A percentile compares a stretch with the other conserved stretches of the same genome.
phyloP scores from a whole-genome alignment of 345 rosid genomes.

The Geranium rotundifolium region DNA sequence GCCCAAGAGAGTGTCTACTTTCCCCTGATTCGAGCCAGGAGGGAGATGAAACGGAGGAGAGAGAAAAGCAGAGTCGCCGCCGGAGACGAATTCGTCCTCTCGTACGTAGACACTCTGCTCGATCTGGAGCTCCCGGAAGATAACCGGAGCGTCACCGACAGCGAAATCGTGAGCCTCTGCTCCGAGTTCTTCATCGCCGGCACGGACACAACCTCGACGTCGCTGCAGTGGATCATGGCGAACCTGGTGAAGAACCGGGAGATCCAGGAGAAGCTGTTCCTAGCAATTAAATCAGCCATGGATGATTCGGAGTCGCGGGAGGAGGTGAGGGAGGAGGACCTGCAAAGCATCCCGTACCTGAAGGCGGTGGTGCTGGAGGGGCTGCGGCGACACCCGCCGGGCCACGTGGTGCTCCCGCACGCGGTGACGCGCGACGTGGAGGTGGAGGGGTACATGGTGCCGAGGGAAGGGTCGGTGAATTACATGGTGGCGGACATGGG shows the following conservation, averaged over 20 bases:
- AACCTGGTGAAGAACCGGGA: background rate
- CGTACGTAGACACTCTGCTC: background rate
- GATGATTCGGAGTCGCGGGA: background rate
- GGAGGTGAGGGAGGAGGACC: background rate
- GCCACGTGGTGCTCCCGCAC: background rate
- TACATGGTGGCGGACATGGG: slow-evolving; percentile 1
- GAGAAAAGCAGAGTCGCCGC: background rate
- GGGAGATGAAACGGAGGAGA: background rate
- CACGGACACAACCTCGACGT: background rate
- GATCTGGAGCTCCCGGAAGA: background rate
- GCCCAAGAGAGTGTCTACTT: background rate
- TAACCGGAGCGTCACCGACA: background rate
- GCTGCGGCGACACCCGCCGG: background rate
- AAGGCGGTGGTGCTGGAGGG: background rate
- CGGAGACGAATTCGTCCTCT: background rate
- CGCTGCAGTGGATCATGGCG: slow-evolving; percentile 1
- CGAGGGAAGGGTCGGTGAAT: background rate
- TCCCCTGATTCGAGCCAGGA: background rate
- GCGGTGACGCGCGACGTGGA: background rate
- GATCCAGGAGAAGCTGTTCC: background rate
- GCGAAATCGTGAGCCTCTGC: background rate
- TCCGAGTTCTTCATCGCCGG: background rate
- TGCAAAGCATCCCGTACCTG: background rate
- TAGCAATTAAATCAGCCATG: background rate
- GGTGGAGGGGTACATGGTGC: background rate